phyloP scores from a whole-genome alignment of 2,329 filamentous ascomycete species.

The Alternaria incomplexa region DNA sequence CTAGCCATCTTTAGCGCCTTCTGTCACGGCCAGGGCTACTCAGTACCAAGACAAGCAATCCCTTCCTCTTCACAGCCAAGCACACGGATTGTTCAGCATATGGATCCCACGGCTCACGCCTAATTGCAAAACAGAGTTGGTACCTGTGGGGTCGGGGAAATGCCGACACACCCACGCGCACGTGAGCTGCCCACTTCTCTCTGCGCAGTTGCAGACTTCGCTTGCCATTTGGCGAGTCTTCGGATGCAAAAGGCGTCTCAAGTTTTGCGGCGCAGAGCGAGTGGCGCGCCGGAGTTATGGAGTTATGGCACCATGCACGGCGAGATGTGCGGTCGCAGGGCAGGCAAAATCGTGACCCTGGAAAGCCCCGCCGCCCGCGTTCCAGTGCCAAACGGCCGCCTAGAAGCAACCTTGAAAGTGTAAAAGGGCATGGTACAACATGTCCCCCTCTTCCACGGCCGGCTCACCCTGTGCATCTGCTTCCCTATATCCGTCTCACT shows the following conservation, averaged over 20 bases:
- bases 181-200: slow-evolving; percentile 17
- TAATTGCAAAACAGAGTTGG: slow-evolving; percentile 10
- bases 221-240: slow-evolving; percentile 11
- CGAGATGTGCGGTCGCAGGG: slow-evolving; percentile 3
- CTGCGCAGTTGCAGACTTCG: slow-evolving; percentile 1
- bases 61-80: not conserved
- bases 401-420: not conserved
- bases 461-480: not conserved
- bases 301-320: not conserved
- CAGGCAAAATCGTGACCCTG: not conserved
- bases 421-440: slow-evolving; percentile 3
- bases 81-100: slow-evolving; percentile 23
- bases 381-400: slow-evolving; percentile 8
- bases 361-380: slow-evolving; percentile 10
- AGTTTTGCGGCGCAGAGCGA: slow-evolving; percentile 17
- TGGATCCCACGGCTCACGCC: slow-evolving; percentile 13
- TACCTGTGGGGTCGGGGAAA: slow-evolving; percentile 18
- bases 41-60: not conserved
- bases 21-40: not conserved
- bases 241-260: slow-evolving; percentile 24
- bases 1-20: not conserved
- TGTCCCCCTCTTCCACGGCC: not conserved
- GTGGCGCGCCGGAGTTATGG: slow-evolving; percentile 3
- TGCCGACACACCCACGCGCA: slow-evolving; percentile 16
- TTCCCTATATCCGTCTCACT: not conserved